phyloP scores from a whole-genome alignment of 129 eudicot genomes.

The Logfia minima region DNA sequence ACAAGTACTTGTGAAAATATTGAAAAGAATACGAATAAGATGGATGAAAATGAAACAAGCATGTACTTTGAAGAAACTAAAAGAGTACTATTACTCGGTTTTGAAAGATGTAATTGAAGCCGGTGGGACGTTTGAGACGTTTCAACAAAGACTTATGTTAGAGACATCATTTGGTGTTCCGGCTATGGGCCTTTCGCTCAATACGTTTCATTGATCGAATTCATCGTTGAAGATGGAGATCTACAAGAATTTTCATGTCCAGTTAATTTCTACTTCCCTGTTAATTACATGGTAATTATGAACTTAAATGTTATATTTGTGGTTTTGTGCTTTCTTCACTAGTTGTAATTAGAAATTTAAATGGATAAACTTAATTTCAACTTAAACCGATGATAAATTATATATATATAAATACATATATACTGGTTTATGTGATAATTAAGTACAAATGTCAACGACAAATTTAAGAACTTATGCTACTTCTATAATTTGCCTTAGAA shows the following conservation, averaged over 20 bases:
- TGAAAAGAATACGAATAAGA: constrained; percentile 39
- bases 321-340: neutral
- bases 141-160: constrained; percentile 61
- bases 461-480: no score
- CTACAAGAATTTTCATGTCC: neutral
- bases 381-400: no score
- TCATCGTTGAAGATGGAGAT: neutral
- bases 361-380: no score
- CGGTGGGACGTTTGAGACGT: constrained; percentile 46
- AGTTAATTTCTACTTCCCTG: neutral
- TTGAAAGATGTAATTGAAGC: constrained; percentile 55
- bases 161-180: constrained; percentile 74
- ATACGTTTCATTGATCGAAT: constrained; percentile 32
- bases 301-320: neutral
- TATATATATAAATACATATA: no score
- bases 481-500: no score
- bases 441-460: no score
- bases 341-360: neutral
- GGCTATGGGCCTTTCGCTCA: constrained; percentile 58
- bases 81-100: constrained; percentile 42
- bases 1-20: constrained; percentile 35
- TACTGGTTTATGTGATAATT: no score
- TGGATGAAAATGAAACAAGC: constrained; percentile 54
- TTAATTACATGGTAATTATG: constrained; percentile 26
- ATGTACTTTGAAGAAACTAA: constrained; percentile 55